Base-by-base conservation (phyloP, 345 rosid genomes). In the Turritis glabra region DNA sequence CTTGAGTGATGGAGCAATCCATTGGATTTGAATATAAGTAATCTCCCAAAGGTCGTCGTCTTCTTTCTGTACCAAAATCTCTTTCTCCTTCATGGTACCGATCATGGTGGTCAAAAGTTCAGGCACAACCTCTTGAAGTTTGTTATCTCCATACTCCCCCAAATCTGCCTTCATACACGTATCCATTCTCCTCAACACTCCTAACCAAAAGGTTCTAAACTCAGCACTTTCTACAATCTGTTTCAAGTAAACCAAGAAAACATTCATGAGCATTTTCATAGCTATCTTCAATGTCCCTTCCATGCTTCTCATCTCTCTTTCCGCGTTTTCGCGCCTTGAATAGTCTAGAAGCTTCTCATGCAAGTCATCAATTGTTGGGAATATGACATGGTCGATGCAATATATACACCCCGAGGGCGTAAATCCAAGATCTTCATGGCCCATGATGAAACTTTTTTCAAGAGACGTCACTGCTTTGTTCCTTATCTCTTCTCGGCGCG, bases 1-100 rank as follows among this genome's bases (percentile, higher is more conserved):
- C 63, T 93, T 92, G n/a, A 95, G 86, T 2, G 88, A 60, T 43
- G 97, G 98, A 68, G 98, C 91, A 73, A 90, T 92, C 98, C 99
- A 90, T 46, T 95, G 99, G 53, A 92, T 95, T 77, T 95, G 99
- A 69, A 92, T 88, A 29, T 86, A 85, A 5, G 99, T 89, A 43
- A 89, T 85, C 48, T 90, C 98, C 92, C 92, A 90, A 3, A 90
- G 83, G 77, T 90, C 97, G 21, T 89, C 90, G 1, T 74, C 97
- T n/a, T 89, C 92, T 15, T 68, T 83, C 7, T 46, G 86, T 32
- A 80, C 89, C 63, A 92, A 80, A 48, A 92, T 87, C 71, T 82
- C 89, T 12, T 70, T 79, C 66, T 90, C 89, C 71, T 90, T 85
- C 98, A 92, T 90, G 7, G 70, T 84, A 27, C 71, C 70, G 18